A percentile compares a stretch with the other conserved stretches of the same genome.
These are phyloP conservation scores for Moesziomyces globuligerus DNA, from an alignment of 1,284 basidiomycete species.

Conservation along the genomic window DNA sequence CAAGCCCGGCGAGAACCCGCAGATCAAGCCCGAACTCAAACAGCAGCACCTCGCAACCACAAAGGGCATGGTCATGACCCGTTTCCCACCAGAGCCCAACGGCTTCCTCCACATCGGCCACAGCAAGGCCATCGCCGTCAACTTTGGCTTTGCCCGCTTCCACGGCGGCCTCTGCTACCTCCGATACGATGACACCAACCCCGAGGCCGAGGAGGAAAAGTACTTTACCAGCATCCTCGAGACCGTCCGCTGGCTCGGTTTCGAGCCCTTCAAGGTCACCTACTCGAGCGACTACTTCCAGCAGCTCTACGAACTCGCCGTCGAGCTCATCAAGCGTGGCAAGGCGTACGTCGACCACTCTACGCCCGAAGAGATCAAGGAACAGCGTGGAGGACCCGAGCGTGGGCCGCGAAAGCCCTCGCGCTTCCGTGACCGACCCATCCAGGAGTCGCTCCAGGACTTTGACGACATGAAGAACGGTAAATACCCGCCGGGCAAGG, in stretches of 20 bases:
- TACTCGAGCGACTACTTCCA: constrained; percentile 99
- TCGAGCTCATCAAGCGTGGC: constrained; percentile 88
- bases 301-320: constrained; percentile 84
- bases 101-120: constrained; percentile 94
- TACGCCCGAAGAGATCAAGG: constrained; percentile 91
- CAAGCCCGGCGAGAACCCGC: constrained; percentile 92
- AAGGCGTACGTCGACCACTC: constrained; percentile 97
- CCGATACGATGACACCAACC: constrained; percentile 98
- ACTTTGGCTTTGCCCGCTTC: constrained; percentile 96
- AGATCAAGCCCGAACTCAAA: constrained; percentile 80
- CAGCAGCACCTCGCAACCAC: constrained; percentile 85
- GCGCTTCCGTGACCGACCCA: constrained; percentile 81
- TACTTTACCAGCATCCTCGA: constrained; percentile 98
- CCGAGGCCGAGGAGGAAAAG: constrained; percentile 92
- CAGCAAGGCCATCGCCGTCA: constrained; percentile 97
- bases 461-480: constrained; percentile 95
- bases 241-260: constrained; percentile 95
- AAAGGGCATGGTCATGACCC: constrained; percentile 86
- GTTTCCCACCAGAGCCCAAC: constrained; percentile 98
- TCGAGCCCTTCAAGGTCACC: constrained; percentile 98
- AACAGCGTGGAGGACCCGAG: constrained; percentile 83
- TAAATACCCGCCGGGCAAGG: constrained; percentile 87
- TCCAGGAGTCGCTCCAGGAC: constrained; percentile 84
- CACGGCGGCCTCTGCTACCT: constrained; percentile 91
- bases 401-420: constrained; percentile 87